phyloP scores from a whole-genome alignment of 176 grass and related monocot species.

The Echinochloa phyllopogon region DNA sequence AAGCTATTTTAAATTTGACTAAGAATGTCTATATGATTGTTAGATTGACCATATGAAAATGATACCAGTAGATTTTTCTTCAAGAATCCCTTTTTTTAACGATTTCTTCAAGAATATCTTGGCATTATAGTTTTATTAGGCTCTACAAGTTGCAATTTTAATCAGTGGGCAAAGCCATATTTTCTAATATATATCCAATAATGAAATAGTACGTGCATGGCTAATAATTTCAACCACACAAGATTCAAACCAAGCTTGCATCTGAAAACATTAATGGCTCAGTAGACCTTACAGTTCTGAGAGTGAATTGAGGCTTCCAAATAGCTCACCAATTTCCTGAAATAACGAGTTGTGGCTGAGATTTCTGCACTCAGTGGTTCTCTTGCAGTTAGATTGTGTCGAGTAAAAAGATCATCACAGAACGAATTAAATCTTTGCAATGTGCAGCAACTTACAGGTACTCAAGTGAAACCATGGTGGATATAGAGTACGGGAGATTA shows the following conservation, averaged over 20 bases:
- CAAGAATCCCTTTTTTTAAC: too few relatives aligned
- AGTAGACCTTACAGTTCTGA: conserved; percentile 76
- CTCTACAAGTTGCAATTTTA: not conserved
- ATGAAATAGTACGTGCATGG: too few relatives aligned
- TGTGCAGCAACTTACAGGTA: conserved; percentile 75
- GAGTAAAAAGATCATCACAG: not conserved
- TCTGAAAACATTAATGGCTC: not conserved
- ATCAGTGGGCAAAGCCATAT: not conserved
- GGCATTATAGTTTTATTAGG: not conserved
- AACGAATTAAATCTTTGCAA: conserved; percentile 28
- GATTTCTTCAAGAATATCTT: not conserved
- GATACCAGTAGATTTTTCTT: not conserved
- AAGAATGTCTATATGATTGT: not conserved
- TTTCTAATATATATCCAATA: too few relatives aligned
- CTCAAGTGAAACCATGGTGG: conserved; percentile 68
- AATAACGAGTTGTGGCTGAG: conserved; percentile 85
- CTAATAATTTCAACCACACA: not conserved
- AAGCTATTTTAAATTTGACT: not conserved
- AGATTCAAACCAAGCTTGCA: conserved; percentile 3
- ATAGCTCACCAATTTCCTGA: conserved; percentile 80
- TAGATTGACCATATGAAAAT: not conserved
- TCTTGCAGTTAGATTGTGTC: conserved; percentile 34
- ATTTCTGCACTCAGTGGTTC: conserved; percentile 68
- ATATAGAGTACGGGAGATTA: conserved; percentile 84
- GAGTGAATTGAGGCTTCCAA: conserved; percentile 71